Evolutionary conservation across 1,139 yeast species (phyloP), one percentile per base, ranked within the genome.

Genomic region (Meyerozyma elateridarum): DNA sequence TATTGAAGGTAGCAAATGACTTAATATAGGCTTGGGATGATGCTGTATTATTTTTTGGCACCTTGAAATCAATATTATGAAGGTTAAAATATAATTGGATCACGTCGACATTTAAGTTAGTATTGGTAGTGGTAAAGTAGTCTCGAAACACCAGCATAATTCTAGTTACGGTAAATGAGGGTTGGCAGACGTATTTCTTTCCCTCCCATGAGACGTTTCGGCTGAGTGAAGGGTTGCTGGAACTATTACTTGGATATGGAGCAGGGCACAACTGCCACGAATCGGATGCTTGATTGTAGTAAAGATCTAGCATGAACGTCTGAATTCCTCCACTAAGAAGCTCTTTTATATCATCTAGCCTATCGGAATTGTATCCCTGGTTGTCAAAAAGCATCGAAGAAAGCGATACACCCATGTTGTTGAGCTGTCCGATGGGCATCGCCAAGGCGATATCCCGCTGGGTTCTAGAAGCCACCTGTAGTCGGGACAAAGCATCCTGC

Each of bases 201-300:
- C 49, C 51, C 5, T 55, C 44, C 72, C 73, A 65, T 8, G 20
- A 12, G 15, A 45, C 33, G 5, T 22, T 19, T 4, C 39, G 34
- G n/a, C 40, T 27, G 3, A 14, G 28, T 5, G 30, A 15, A 14
- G 34, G 12, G 28, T 35, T 33, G 15, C 15, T n/a, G 11, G 43
- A 38, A 25, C 29, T 18, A n/a, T 37, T 37, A 7, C 22, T 18
- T 6, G 45, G 39, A 5, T 39, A 30, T 8, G 45, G 45, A 8
- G 63, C 69, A 0, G 91, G 91, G 48, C 94, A 84, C n/a, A 84
- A 49, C 45, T 80, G 85, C 79, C 94, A 80, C 36, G 55, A 59
- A 26, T 51, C 43, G 6, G 62, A 57, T 19, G 54, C 53, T 36
- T 73, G 72, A 49, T 78, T 78, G 74, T 82, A 80, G 54, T 79